Evolutionary conservation across 768 basidiomycete species (phyloP).

Genomic region (Leccinellum luteum): DNA sequence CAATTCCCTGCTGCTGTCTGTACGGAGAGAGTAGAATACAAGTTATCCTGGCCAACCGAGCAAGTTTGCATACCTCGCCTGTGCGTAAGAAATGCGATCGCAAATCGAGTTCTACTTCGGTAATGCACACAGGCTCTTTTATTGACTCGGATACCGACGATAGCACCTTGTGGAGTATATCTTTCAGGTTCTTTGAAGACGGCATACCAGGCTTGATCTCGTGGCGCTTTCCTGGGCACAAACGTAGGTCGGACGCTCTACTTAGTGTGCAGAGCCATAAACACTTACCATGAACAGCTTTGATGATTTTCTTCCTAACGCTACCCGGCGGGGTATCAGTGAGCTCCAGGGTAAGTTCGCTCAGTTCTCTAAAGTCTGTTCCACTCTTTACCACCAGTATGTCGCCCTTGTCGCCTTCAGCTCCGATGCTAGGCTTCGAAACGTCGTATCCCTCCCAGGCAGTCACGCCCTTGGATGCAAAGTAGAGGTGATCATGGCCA

Average conservation of each 20-base stretch:
- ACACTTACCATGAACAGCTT: slow-evolving; percentile 52
- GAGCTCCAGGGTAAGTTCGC: slow-evolving; percentile 67
- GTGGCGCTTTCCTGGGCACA: slow-evolving; percentile 60
- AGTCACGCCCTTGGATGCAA: slow-evolving; percentile 60
- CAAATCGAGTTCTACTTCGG: slow-evolving; percentile 65
- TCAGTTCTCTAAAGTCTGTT: slow-evolving; percentile 85
- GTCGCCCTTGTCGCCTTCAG: slow-evolving; percentile 70
- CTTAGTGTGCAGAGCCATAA: not conserved
- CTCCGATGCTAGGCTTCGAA: slow-evolving; percentile 52
- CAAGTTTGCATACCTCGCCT: slow-evolving; percentile 49
- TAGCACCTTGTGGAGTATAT: slow-evolving; percentile 61
- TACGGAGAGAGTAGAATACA: not conserved
- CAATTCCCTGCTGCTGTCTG: slow-evolving; percentile 76
- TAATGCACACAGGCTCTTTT: slow-evolving; percentile 73
- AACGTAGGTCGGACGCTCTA: too few species aligned
- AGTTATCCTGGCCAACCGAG: not conserved
- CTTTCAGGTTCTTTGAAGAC: slow-evolving; percentile 52
- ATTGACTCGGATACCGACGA: slow-evolving; percentile 67
- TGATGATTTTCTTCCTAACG: slow-evolving; percentile 64
- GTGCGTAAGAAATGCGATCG: slow-evolving; percentile 74
- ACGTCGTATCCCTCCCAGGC: slow-evolving; percentile 67
- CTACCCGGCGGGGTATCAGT: slow-evolving; percentile 57
- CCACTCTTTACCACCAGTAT: slow-evolving; percentile 82
- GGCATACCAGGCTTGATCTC: slow-evolving; percentile 55
- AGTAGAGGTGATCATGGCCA: slow-evolving; percentile 89